Conservation (phyloP, 805 yeast species). For the Debaryomyces hansenii region DNA sequence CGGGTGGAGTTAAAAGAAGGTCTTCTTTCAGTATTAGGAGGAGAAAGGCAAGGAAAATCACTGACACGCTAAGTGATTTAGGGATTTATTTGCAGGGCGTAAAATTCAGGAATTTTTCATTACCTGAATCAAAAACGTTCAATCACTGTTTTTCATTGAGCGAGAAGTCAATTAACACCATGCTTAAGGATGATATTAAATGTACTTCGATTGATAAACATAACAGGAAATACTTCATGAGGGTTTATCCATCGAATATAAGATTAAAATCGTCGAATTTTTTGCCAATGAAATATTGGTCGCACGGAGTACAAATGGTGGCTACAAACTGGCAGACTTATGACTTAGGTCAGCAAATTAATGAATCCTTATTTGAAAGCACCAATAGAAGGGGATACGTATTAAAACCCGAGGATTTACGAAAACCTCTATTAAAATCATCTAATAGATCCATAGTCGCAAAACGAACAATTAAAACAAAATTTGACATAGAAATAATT, state of each 20-base stretch:
- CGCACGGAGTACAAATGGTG: constrained; percentile 86
- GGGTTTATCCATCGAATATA: constrained; percentile 84
- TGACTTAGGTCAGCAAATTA: constrained; percentile 86
- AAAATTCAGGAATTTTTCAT: constrained; percentile 77
- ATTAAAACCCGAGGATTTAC: constrained; percentile 61
- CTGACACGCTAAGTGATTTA: constrained; percentile 51
- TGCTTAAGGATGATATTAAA: constrained; percentile 63
- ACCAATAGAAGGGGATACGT: constrained; percentile 70
- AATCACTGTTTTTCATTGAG: constrained; percentile 87
- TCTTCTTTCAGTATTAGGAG: constrained; percentile 21
- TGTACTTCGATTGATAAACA: constrained; percentile 66
- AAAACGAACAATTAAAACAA: constrained; percentile 5
- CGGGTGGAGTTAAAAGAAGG: constrained; percentile 11
- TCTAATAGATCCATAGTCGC: constrained; percentile 8
- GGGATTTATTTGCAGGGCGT: constrained; percentile 76
- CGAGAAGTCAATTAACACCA: constrained; percentile 64
- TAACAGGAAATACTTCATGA: constrained; percentile 69
- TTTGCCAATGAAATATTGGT: constrained; percentile 79
- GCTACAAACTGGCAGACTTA: constrained; percentile 97
- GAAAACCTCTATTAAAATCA: constrained; percentile 32
- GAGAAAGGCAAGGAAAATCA: constrained; percentile 22
- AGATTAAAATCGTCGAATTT: constrained; percentile 80
- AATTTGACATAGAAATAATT: constrained; percentile 44
- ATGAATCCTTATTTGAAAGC: constrained; percentile 74
- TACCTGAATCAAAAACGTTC: constrained; percentile 78